A percentile compares a stretch with the other conserved stretches of the same genome.
These are phyloP conservation scores for Coemansia sp. DNA, from an alignment of 192 early-diverging fungal genomes.

Conservation along the genomic window DNA sequence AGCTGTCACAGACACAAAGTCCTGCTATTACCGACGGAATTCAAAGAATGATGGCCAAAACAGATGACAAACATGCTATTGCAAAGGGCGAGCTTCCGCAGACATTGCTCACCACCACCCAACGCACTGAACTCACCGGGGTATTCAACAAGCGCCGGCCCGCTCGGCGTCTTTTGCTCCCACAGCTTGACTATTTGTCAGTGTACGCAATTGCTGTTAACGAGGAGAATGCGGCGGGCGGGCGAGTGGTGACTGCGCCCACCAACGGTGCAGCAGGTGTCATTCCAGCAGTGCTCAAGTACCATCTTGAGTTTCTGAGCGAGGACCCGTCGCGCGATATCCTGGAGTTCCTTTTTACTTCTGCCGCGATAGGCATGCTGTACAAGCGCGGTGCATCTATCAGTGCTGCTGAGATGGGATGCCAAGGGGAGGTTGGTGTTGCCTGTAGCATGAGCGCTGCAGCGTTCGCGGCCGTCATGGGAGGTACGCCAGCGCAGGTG, in stretches of 20 bases:
- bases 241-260: conserved; percentile 89
- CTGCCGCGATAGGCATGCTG: conserved; percentile 94
- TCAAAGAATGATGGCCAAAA: not conserved
- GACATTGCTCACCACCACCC: conserved; percentile 40
- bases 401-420: conserved; percentile 95
- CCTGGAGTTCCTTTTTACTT: conserved; percentile 90
- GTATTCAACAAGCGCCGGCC: conserved; percentile 47
- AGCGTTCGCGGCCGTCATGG: conserved; percentile 95
- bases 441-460: conserved; percentile 97
- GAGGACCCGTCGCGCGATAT: conserved; percentile 80
- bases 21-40: conserved; percentile 24
- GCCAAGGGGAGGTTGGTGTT: conserved; percentile 97
- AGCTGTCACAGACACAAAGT: conserved; percentile 16
- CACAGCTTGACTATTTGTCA: conserved; percentile 88
- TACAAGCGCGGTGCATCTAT: conserved; percentile 95
- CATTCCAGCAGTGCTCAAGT: conserved; percentile 93
- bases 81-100: not conserved
- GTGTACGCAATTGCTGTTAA: conserved; percentile 97
- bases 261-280: conserved; percentile 96
- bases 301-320: conserved; percentile 95
- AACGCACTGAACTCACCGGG: conserved; percentile 43
- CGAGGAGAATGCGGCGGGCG: conserved; percentile 84
- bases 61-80: not conserved
- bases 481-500: conserved; percentile 83
- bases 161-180: conserved; percentile 56